Conservation (phyloP, 176 grass and related monocot species). For the Saccharum spontaneum region DNA sequence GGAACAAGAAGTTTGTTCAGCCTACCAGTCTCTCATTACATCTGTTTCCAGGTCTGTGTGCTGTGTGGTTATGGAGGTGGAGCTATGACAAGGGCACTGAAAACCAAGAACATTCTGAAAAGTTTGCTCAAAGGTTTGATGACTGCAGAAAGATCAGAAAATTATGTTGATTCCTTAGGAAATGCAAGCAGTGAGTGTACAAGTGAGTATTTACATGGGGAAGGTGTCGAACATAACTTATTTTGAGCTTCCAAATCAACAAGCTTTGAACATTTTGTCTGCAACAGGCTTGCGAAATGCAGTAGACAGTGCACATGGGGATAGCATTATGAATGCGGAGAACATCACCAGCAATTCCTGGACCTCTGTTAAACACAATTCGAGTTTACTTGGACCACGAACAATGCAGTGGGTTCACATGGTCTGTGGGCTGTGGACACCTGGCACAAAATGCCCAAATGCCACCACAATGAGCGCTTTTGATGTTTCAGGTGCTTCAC, state of each 20-base stretch:
- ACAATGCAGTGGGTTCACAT: conserved; percentile 81
- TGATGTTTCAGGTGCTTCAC: conserved; percentile 72
- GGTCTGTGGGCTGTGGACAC: conserved; percentile 96
- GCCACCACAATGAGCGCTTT: conserved; percentile 83
- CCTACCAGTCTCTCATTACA: not conserved
- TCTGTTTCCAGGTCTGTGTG: conserved; percentile 69
- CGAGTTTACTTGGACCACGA: conserved; percentile 41
- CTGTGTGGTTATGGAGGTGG: conserved; percentile 90
- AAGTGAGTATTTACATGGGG: conserved; percentile 28
- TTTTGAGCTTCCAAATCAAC: conserved; percentile 27
- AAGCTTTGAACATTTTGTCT: conserved; percentile 32
- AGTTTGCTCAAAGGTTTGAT: conserved; percentile 57
- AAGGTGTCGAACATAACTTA: conserved; percentile 29
- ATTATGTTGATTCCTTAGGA: conserved; percentile 32
- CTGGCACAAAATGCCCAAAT: conserved; percentile 93
- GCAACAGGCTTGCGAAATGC: conserved; percentile 29
- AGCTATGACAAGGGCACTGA: conserved; percentile 88
- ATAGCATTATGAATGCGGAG: not conserved
- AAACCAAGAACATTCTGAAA: conserved; percentile 65
- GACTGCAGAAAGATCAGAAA: conserved; percentile 23
- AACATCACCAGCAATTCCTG: conserved; percentile 29
- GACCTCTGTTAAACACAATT: conserved; percentile 24
- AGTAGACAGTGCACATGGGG: not conserved
- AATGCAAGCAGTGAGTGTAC: conserved; percentile 26
- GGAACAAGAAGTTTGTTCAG: not conserved